These are phyloP conservation scores for Candida patagonica DNA, from an alignment of 805 yeast species.

Conservation along the genomic window DNA sequence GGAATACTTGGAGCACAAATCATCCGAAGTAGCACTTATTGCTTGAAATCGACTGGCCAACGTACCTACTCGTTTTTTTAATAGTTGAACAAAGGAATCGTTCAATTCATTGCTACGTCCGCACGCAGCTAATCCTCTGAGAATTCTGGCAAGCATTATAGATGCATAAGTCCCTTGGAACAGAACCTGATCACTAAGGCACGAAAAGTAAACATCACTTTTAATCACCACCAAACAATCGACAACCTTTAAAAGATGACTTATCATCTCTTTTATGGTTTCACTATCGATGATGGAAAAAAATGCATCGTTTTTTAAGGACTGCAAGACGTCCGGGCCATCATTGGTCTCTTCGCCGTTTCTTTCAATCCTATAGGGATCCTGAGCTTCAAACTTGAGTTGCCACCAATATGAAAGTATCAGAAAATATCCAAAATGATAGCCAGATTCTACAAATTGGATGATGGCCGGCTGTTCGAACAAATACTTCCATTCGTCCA, in stretches of 20 bases:
- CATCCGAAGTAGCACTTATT: slow-evolving; percentile 11
- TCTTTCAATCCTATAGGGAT: background rate
- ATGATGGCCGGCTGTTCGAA: slow-evolving; percentile 62
- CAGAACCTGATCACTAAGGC: slow-evolving; percentile 63
- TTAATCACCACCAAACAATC: slow-evolving; percentile 34
- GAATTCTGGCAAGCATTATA: slow-evolving; percentile 12
- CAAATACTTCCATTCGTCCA: slow-evolving; percentile 57
- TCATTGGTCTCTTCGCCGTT: slow-evolving; percentile 1
- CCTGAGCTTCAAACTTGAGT: slow-evolving; percentile 3
- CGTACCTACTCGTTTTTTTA: slow-evolving; percentile 1
- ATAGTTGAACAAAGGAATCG: background rate
- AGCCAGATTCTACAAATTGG: slow-evolving; percentile 66
- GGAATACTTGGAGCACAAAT: slow-evolving; percentile 13
- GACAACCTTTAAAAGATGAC: slow-evolving; percentile 36
- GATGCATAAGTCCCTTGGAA: slow-evolving; percentile 27
- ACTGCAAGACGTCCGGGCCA: slow-evolving; percentile 1
- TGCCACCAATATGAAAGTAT: slow-evolving; percentile 35
- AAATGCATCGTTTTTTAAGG: slow-evolving; percentile 7
- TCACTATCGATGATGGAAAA: slow-evolving; percentile 11
- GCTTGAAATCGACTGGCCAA: slow-evolving; percentile 9
- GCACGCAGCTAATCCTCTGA: slow-evolving; percentile 1
- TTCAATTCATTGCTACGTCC: background rate
- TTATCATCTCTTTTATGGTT: slow-evolving; percentile 30
- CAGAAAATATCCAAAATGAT: slow-evolving; percentile 50
- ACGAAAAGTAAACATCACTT: slow-evolving; percentile 52